Conservation (phyloP, 2,329 filamentous ascomycete genomes). For the Botrytis fragariae region DNA sequence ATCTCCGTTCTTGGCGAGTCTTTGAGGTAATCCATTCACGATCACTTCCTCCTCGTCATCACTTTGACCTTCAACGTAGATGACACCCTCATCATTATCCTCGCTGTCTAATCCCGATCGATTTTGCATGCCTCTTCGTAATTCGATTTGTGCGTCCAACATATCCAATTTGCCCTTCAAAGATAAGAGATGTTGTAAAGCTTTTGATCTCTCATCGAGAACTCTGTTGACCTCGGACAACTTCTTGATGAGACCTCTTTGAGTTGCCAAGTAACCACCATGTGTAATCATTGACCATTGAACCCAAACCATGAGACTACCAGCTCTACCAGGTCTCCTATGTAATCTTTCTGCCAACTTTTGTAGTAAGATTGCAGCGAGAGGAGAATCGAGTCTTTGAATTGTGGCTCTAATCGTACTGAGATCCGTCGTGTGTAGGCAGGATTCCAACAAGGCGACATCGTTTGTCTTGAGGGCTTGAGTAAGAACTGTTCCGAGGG, state of each 20-base stretch:
- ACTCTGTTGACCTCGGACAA: slow-evolving; percentile 81
- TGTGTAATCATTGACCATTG: slow-evolving; percentile 93
- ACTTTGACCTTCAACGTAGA: slow-evolving; percentile 78
- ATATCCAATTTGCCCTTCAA: slow-evolving; percentile 96
- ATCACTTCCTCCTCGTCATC: slow-evolving; percentile 51
- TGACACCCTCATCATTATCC: slow-evolving; percentile 55
- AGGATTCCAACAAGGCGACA: slow-evolving; percentile 83
- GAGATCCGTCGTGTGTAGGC: slow-evolving; percentile 76
- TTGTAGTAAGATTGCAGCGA: slow-evolving; percentile 75
- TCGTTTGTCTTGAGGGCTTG: slow-evolving; percentile 94
- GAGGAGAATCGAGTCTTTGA: slow-evolving; percentile 79
- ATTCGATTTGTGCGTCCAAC: slow-evolving; percentile 82
- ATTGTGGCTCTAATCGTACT: slow-evolving; percentile 83
- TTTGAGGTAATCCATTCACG: slow-evolving; percentile 43
- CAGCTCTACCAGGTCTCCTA: slow-evolving; percentile 81
- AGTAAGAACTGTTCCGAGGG: slow-evolving; percentile 86
- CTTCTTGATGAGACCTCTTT: slow-evolving; percentile 77
- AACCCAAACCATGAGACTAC: slow-evolving; percentile 89
- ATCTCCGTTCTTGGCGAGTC: slow-evolving; percentile 27
- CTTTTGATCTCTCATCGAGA: slow-evolving; percentile 79
- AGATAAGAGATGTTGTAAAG: slow-evolving; percentile 76
- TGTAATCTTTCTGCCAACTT: slow-evolving; percentile 86
- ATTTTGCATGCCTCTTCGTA: slow-evolving; percentile 68
- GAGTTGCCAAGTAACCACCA: slow-evolving; percentile 83
- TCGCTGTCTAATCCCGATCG: slow-evolving; percentile 43